Evolutionary conservation across 2,329 filamentous ascomycete genomes (phyloP).

Genomic region (Botryotinia convoluta): DNA sequence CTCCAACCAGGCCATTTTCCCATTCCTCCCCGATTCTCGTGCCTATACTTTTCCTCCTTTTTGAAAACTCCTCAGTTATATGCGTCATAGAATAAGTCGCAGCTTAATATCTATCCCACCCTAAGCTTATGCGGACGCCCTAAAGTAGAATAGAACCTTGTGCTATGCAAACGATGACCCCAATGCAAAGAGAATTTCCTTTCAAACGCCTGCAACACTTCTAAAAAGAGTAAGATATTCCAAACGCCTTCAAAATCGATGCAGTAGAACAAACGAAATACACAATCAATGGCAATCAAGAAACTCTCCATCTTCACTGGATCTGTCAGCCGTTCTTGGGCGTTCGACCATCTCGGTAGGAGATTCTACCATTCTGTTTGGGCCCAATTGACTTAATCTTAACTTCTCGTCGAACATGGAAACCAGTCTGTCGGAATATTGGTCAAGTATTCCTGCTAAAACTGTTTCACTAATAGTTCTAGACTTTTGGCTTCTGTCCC

Average conservation of each 20-base stretch:
- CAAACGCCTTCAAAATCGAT: not conserved
- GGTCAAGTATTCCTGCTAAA: slow-evolving; percentile 64
- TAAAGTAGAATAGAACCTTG: not conserved
- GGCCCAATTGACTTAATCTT: slow-evolving; percentile 42
- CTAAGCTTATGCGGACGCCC: not conserved
- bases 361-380: slow-evolving; percentile 22
- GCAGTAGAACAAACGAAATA: slow-evolving; percentile 2
- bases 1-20: not conserved
- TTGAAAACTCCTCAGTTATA: not conserved
- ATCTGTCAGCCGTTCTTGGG: slow-evolving; percentile 30
- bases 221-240: slow-evolving; percentile 9
- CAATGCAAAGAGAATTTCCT: not conserved
- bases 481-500: slow-evolving; percentile 39
- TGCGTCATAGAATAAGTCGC: not conserved
- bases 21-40: not conserved
- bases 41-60: not conserved
- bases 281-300: slow-evolving; percentile 10
- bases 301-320: slow-evolving; percentile 15
- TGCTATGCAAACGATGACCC: not conserved
- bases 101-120: not conserved
- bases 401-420: slow-evolving; percentile 72
- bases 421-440: slow-evolving; percentile 72
- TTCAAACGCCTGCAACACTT: not conserved
- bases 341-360: slow-evolving; percentile 22
- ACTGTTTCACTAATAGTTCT: slow-evolving; percentile 55